These are phyloP conservation scores for Biscogniauxia sp. DNA, from an alignment of 2,329 filamentous ascomycete genomes.

Conservation along the genomic window DNA sequence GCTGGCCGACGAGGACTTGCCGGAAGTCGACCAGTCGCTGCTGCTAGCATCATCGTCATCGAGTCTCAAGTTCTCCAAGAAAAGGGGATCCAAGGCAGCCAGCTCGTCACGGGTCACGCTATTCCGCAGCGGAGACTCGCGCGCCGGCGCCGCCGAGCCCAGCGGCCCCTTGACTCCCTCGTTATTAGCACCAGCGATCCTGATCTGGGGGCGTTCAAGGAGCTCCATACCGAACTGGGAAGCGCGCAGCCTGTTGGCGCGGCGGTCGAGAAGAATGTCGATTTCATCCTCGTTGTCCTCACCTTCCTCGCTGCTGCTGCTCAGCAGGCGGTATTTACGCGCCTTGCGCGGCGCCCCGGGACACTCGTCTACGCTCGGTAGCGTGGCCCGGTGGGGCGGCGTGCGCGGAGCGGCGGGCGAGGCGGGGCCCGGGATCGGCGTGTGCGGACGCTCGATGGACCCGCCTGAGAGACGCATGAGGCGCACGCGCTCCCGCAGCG, in stretches of 20 bases:
- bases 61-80: neutral
- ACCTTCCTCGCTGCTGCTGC: neutral
- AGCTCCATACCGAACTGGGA: neutral
- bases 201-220: neutral
- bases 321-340: neutral
- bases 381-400: neutral
- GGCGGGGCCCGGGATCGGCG: neutral
- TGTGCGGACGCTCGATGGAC: neutral
- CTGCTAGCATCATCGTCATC: neutral
- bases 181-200: neutral
- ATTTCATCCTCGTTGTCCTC: neutral
- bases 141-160: no score
- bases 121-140: neutral
- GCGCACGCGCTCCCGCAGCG: slow-evolving; percentile 15
- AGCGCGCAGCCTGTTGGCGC: neutral
- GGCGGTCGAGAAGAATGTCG: neutral
- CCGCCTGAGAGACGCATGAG: slow-evolving; percentile 4
- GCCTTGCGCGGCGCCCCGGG: slow-evolving; percentile 5
- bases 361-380: neutral
- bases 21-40: neutral
- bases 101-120: neutral
- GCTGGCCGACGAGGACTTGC: no score
- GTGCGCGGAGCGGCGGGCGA: neutral
- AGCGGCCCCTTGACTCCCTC: neutral
- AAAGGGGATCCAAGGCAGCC: neutral